phyloP scores from a whole-genome alignment of 495 filamentous ascomycete genomes.

The Annulohypoxylon stygium region DNA sequence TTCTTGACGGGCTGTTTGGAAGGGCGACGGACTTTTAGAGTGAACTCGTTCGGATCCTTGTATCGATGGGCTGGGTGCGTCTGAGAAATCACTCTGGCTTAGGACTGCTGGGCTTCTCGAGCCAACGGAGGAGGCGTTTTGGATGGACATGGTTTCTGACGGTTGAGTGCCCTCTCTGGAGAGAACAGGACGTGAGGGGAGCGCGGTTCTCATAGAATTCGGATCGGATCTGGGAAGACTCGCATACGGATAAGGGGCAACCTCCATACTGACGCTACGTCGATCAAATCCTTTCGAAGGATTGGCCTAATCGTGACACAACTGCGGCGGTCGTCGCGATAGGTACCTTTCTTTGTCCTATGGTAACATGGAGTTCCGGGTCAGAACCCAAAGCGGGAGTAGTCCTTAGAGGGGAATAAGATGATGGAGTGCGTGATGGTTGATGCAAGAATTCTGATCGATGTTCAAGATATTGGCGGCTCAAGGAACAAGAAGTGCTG shows the following conservation, averaged over 20 bases:
- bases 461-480: conserved; percentile 30
- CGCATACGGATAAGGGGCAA: conserved; percentile 39
- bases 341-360: conserved; percentile 18
- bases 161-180: conserved; percentile 46
- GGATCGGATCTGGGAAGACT: conserved; percentile 42
- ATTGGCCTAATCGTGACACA: conserved; percentile 17
- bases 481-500: conserved; percentile 17
- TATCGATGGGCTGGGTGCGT: conserved; percentile 47
- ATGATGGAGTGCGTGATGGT: conserved; percentile 21
- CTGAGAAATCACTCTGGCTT: conserved; percentile 48
- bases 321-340: conserved; percentile 27
- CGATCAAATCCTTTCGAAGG: conserved; percentile 16
- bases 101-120: conserved; percentile 48
- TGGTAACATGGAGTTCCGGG: conserved; percentile 27
- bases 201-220: conserved; percentile 47
- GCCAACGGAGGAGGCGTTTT: conserved; percentile 40
- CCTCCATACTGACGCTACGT: conserved; percentile 46
- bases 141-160: conserved; percentile 45
- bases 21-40: conserved; percentile 52
- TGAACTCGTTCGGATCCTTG: conserved; percentile 49
- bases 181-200: conserved; percentile 47
- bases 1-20: conserved; percentile 47
- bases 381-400: conserved; percentile 19
- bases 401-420: background rate
- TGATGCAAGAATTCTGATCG: conserved; percentile 23